Percentiles rank a stretch among this genome's conserved stretches.
These are phyloP conservation scores for Cucurbita moschata DNA, from an alignment of 306 rosid genomes.

Conservation along the genomic window DNA sequence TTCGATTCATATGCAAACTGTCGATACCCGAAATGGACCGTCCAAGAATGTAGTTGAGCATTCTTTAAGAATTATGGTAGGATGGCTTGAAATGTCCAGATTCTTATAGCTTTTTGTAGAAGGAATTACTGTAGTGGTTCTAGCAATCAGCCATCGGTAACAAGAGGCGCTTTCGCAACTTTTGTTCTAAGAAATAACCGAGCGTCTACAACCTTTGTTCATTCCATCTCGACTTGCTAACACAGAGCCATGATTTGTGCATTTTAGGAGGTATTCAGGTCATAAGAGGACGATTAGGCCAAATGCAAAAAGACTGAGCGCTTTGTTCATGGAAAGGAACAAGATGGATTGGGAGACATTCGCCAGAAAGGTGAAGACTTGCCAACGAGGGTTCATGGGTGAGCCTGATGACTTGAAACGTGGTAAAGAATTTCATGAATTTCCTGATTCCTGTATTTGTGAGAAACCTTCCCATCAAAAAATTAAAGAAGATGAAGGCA, in stretches of 20 bases:
- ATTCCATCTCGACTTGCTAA: neutral
- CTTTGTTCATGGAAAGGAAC: slow-evolving; percentile 60
- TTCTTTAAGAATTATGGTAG: too few relatives aligned
- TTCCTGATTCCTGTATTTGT: slow-evolving; percentile 62
- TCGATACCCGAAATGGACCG: neutral
- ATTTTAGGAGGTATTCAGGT: slow-evolving; percentile 83
- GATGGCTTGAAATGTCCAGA: neutral
- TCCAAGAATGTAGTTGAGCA: neutral
- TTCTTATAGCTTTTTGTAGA: neutral
- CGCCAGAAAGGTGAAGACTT: slow-evolving; percentile 50
- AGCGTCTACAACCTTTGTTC: neutral
- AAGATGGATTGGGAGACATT: slow-evolving; percentile 75
- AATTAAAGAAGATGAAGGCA: slow-evolving; percentile 9
- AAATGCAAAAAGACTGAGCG: slow-evolving; percentile 90
- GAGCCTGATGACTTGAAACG: slow-evolving; percentile 79
- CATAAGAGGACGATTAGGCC: slow-evolving; percentile 98
- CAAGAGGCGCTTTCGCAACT: neutral
- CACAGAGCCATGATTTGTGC: neutral
- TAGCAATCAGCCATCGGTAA: neutral
- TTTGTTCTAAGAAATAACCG: neutral
- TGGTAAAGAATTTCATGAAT: slow-evolving; percentile 86
- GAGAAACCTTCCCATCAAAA: slow-evolving; percentile 39
- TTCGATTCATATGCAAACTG: neutral
- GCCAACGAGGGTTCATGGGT: slow-evolving; percentile 93
- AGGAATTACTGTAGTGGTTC: neutral